A percentile compares a stretch with the other conserved stretches of the same genome.
Evolutionary conservation across 73 alveolate genomes (phyloP).

Genomic region (Blepharisma japonicum): DNA sequence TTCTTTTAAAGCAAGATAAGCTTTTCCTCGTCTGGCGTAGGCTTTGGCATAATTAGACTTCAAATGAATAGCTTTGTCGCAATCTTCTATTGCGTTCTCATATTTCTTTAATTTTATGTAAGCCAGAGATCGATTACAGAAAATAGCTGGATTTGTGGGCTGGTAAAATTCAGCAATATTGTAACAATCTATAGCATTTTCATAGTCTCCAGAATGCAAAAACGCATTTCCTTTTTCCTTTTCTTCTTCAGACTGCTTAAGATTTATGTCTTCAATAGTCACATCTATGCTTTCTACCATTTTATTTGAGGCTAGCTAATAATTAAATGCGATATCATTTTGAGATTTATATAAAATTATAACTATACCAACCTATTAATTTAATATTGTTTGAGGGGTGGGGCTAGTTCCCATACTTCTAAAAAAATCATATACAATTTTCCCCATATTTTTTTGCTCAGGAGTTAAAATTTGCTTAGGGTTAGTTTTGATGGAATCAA

Average conservation of each 20-base stretch:
- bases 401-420: too few relatives aligned
- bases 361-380: too few relatives aligned
- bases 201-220: slow-evolving; percentile 62
- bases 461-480: too few relatives aligned
- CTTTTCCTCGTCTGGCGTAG: slow-evolving; percentile 78
- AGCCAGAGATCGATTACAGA: slow-evolving; percentile 52
- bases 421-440: too few relatives aligned
- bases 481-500: too few relatives aligned
- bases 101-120: slow-evolving; percentile 32
- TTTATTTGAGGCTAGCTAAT: too few relatives aligned
- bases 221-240: slow-evolving; percentile 81
- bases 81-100: slow-evolving; percentile 49
- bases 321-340: too few relatives aligned
- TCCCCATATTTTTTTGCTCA: too few relatives aligned
- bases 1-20: slow-evolving; percentile 64
- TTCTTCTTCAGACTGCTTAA: slow-evolving; percentile 53
- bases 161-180: slow-evolving; percentile 59
- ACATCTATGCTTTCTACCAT: too few relatives aligned
- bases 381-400: too few relatives aligned
- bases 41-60: slow-evolving; percentile 48
- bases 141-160: slow-evolving; percentile 30
- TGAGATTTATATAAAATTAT: too few relatives aligned
- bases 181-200: slow-evolving; percentile 65
- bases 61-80: slow-evolving; percentile 43
- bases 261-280: background rate